A percentile compares a stretch with the other conserved stretches of the same genome.
phyloP scores from a whole-genome alignment of 208 protist species.

The Leishmania martiniquensis region DNA sequence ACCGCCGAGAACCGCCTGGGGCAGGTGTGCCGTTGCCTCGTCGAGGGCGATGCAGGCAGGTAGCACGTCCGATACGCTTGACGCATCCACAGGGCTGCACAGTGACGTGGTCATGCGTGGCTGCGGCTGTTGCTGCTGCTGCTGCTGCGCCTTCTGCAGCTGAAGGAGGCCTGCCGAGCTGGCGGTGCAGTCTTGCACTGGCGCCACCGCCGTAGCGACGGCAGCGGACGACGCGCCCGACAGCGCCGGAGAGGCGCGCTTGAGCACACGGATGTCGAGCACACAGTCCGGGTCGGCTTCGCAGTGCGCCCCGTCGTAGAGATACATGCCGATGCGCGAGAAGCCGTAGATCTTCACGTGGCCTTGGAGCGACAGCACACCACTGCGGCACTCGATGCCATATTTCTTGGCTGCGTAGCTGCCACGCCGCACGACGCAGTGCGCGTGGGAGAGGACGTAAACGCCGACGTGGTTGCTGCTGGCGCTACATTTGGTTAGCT shows the following conservation, averaged over 20 bases:
- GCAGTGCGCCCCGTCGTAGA: conserved; percentile 51
- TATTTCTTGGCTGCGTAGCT: conserved; percentile 65
- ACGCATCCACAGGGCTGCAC: conserved; percentile 5
- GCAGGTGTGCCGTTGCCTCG: conserved; percentile 50
- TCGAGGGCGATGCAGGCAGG: conserved; percentile 65
- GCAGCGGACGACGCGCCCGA: background rate
- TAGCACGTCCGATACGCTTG: conserved; percentile 31
- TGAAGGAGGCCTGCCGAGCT: background rate
- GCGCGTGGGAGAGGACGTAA: conserved; percentile 64
- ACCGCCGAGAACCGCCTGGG: conserved; percentile 56
- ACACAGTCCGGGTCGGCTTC: conserved; percentile 43
- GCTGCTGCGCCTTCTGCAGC: background rate
- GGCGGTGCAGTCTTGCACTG: conserved; percentile 8
- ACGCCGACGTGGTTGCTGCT: conserved; percentile 70
- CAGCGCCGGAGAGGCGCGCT: background rate
- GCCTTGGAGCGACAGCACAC: conserved; percentile 58
- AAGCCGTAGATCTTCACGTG: conserved; percentile 74
- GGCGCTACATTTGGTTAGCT: conserved; percentile 57
- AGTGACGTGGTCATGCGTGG: background rate
- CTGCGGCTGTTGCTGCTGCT: background rate
- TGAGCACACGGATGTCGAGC: conserved; percentile 49
- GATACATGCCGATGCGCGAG: conserved; percentile 60
- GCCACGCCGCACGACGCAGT: conserved; percentile 53
- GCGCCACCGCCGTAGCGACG: background rate
- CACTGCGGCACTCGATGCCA: conserved; percentile 58